These are phyloP conservation scores for Oryza punctata DNA, from an alignment of 176 grass and related monocot genomes.

Conservation along the genomic window DNA sequence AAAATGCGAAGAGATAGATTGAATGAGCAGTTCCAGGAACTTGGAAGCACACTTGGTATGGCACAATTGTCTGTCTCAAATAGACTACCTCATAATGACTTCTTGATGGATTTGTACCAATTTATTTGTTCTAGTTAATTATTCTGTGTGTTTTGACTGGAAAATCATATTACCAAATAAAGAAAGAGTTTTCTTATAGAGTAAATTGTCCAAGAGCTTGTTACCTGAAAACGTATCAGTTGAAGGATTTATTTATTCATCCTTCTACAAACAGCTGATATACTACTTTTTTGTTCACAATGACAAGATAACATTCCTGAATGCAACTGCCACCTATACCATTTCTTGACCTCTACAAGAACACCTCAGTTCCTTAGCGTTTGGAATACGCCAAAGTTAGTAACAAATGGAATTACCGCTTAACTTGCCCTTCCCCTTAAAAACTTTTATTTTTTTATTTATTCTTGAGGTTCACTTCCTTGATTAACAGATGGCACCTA, in stretches of 20 bases:
- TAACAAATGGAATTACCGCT: background rate
- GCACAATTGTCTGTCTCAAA: constrained; percentile 3
- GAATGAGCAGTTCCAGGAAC: constrained; percentile 81
- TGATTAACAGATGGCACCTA: background rate
- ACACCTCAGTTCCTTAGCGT: background rate
- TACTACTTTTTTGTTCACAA: background rate
- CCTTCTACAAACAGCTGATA: background rate
- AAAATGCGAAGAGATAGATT: constrained; percentile 87
- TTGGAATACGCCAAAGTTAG: background rate
- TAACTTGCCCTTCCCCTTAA: background rate
- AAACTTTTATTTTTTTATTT: background rate
- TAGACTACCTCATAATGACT: constrained; percentile 4
- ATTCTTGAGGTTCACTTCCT: background rate
- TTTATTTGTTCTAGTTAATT: constrained; percentile 23
- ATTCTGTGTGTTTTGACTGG: constrained; percentile 23
- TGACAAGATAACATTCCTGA: background rate
- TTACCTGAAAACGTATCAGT: constrained; percentile 7
- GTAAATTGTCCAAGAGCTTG: background rate
- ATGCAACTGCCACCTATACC: background rate
- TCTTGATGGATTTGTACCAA: background rate
- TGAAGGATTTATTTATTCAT: background rate
- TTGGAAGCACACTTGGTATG: constrained; percentile 81
- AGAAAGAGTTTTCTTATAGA: background rate
- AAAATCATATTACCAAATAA: constrained; percentile 15
- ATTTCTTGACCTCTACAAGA: background rate